Base-by-base conservation (phyloP, 768 basidiomycete species). In the Lactarius indigo region DNA sequence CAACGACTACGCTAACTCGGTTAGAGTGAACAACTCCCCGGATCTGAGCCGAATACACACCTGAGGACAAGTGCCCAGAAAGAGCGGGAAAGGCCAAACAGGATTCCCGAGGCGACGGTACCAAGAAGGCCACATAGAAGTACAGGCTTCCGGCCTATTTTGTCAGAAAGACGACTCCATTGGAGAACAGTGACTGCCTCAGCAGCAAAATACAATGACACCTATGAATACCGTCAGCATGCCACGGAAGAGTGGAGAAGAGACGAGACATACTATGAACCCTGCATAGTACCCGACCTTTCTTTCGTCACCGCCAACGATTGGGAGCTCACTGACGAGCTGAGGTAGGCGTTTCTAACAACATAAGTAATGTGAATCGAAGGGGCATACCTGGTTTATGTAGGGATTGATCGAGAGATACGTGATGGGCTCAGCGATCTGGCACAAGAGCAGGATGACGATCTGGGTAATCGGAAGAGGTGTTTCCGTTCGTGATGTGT, bases 211-310 rank as follows among this genome's bases (percentile, higher is more conserved):
- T 81, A 83, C 42, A 83, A 70, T 0, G 82, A 82, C 69, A 81
- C 77, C 82, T 83, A 59, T 0, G 28, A 20, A 28, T 54, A 35
- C 47, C 26, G 47, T 50, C 47, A 33, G n/a, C 17, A 28, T 6
- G 3, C 47, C 12, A 50, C 47, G 23, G 17, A 28, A 17, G 35
- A 10, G 37, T 28, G 39, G 28, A 5, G 15, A 8, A 1, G 3
- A 35, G 9, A 12, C 52, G 64, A 23, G 59, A 78, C 82, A 66
- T 70, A 83, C 82, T 42, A 83, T 81, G 62, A 83, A 57, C 15
- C 82, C 82, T 2, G 81, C 83, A 68, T 82, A 83, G 71, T 83
- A 83, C 33, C 82, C 82, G 18, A 83, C 79, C 72, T 77, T 78
- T 52, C 70, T 74, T 64, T 79, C 77, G 57, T 83, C 81, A 37